Evolutionary conservation across 257 asterid species (phyloP).

Genomic region (Osmanthus fragrans): DNA sequence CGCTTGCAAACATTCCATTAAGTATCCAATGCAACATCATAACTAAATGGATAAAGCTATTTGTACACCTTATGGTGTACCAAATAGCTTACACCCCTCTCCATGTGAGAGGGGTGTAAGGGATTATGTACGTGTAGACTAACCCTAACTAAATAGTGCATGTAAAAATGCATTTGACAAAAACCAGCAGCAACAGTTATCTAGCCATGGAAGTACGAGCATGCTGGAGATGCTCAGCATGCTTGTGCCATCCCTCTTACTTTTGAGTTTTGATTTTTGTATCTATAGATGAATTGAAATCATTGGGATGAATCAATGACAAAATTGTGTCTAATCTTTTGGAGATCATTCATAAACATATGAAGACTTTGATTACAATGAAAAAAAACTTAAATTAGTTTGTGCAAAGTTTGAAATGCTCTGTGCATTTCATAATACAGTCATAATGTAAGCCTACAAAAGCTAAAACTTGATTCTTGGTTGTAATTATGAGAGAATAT

Average conservation of each 20-base stretch:
- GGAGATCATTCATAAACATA: neutral
- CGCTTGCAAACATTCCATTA: too few species aligned
- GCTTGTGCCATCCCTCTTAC: neutral
- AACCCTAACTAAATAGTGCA: neutral
- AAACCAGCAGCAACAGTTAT: neutral
- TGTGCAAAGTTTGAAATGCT: neutral
- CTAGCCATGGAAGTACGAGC: neutral
- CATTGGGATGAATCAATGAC: neutral
- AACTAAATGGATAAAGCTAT: too few species aligned
- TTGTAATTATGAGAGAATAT: too few species aligned
- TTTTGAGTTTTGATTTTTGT: neutral
- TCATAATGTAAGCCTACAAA: neutral
- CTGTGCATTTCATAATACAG: neutral
- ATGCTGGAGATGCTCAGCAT: neutral
- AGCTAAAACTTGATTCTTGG: neutral
- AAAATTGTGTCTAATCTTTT: neutral
- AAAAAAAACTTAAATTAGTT: neutral
- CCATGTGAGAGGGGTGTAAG: too few species aligned
- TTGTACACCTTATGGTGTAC: too few species aligned
- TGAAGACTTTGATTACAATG: neutral
- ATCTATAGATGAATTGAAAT: neutral
- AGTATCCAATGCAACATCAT: neutral
- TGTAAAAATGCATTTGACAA: neutral
- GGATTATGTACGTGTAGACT: too few species aligned
- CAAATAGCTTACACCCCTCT: too few species aligned